Evolutionary conservation across 495 filamentous ascomycete genomes (phyloP).

Genomic region (Articulospora tetracladia): DNA sequence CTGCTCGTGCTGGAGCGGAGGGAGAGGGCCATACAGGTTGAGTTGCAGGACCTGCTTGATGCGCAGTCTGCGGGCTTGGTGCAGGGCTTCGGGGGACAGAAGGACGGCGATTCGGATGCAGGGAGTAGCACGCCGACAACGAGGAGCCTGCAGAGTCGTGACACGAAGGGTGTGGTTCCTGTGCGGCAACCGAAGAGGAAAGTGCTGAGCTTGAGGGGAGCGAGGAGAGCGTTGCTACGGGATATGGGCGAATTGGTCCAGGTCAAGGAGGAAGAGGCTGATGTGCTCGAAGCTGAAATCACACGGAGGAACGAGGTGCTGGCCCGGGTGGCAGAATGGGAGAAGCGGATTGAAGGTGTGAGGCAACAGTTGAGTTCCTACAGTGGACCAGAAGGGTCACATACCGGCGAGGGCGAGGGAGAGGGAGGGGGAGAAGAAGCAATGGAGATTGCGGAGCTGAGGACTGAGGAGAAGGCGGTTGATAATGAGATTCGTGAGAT

Average conservation of each 20-base stretch:
- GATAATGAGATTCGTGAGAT: slow-evolving; percentile 56
- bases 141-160: slow-evolving; percentile 16
- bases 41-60: slow-evolving; percentile 79
- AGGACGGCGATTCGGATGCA: slow-evolving; percentile 27
- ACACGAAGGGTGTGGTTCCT: slow-evolving; percentile 45
- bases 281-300: slow-evolving; percentile 53
- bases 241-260: slow-evolving; percentile 69
- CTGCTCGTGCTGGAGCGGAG: slow-evolving; percentile 37
- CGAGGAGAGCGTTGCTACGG: slow-evolving; percentile 65
- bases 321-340: slow-evolving; percentile 56
- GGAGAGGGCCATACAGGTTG: slow-evolving; percentile 61
- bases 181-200: slow-evolving; percentile 58
- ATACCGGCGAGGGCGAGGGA: slow-evolving; percentile 4
- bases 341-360: slow-evolving; percentile 42
- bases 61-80: slow-evolving; percentile 69
- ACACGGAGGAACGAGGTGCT: slow-evolving; percentile 55
- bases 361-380: slow-evolving; percentile 9
- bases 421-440: slow-evolving; percentile 16
- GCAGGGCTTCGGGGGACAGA: slow-evolving; percentile 37
- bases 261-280: slow-evolving; percentile 68
- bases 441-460: slow-evolving; percentile 41
- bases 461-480: slow-evolving; percentile 48
- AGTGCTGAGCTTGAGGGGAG: slow-evolving; percentile 55
- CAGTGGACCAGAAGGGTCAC: slow-evolving; percentile 11
- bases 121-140: slow-evolving; percentile 36